Evolutionary conservation across 2,329 filamentous ascomycete genomes (phyloP).

Genomic region (Onygena corvina): DNA sequence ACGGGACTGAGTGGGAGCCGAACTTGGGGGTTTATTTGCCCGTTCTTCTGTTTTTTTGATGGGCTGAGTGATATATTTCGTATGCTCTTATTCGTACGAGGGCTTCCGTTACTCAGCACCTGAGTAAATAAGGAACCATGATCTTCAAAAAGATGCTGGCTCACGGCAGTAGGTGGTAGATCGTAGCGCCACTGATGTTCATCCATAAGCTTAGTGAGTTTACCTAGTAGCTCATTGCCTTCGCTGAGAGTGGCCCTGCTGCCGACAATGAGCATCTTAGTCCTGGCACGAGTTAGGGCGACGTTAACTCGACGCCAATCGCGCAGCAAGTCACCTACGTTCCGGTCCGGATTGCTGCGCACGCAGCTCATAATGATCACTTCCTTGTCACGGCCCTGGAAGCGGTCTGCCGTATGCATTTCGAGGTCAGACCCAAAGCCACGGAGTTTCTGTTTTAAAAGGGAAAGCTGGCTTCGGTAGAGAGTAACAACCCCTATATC

Average conservation of each 20-base stretch:
- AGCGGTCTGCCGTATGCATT: constrained; percentile 94
- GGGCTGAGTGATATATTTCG: constrained; percentile 21
- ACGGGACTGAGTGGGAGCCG: constrained; percentile 25
- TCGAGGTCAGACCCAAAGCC: constrained; percentile 54
- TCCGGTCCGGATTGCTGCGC: constrained; percentile 66
- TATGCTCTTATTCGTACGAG: not conserved
- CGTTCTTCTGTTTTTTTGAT: constrained; percentile 22
- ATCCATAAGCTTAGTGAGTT: constrained; percentile 68
- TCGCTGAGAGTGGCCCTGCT: constrained; percentile 61
- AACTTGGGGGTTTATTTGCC: constrained; percentile 15
- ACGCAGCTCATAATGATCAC: constrained; percentile 80
- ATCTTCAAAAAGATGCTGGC: constrained; percentile 55
- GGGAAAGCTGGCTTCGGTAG: constrained; percentile 80
- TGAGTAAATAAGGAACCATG: constrained; percentile 11
- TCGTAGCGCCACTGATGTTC: constrained; percentile 67
- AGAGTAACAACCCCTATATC: constrained; percentile 94
- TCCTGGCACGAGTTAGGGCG: constrained; percentile 83
- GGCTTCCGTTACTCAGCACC: not conserved
- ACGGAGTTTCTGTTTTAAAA: constrained; percentile 63
- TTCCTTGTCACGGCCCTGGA: constrained; percentile 93
- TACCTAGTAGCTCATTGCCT: constrained; percentile 60
- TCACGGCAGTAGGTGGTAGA: constrained; percentile 51
- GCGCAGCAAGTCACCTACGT: constrained; percentile 79
- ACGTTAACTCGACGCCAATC: constrained; percentile 94
- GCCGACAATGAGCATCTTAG: constrained; percentile 79